Percentiles rank a stretch among this genome's conserved stretches.
Conservation (phyloP, 1,284 basidiomycete species). For the Irpex sp. region DNA sequence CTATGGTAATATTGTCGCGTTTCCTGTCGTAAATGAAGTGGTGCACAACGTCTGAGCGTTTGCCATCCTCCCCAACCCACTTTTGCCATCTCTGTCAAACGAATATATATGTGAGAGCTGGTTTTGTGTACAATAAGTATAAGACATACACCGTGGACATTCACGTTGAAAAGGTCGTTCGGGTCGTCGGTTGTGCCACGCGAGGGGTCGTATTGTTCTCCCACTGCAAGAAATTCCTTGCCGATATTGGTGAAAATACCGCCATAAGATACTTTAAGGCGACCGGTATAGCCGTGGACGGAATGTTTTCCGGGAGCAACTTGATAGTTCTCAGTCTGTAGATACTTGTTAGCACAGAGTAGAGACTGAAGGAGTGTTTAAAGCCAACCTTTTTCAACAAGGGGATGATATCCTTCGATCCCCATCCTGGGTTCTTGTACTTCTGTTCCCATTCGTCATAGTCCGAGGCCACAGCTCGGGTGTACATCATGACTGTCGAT, state of each 20-base stretch:
- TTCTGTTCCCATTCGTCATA: constrained; percentile 48
- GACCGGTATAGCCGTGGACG: constrained; percentile 16
- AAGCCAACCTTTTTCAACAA: constrained; percentile 13
- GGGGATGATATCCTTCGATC: constrained; percentile 43
- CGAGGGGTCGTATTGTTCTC: constrained; percentile 9
- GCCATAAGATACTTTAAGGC: constrained; percentile 19
- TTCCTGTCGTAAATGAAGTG: constrained; percentile 27
- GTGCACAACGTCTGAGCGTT: constrained; percentile 53
- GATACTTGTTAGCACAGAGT: neutral
- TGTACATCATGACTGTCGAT: constrained; percentile 32
- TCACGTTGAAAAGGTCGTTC: constrained; percentile 15
- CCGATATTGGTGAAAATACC: constrained; percentile 12
- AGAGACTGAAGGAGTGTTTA: neutral
- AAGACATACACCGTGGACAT: constrained; percentile 15
- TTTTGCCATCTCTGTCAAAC: constrained; percentile 4
- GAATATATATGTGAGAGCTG: neutral
- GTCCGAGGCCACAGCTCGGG: constrained; percentile 46
- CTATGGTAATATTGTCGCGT: constrained; percentile 8
- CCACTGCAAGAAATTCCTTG: constrained; percentile 16
- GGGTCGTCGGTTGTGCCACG: constrained; percentile 12
- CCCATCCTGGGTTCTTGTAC: constrained; percentile 47
- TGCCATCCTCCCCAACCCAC: constrained; percentile 30
- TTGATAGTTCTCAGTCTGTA: constrained; percentile 5
- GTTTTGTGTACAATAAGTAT: neutral
- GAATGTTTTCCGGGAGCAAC: constrained; percentile 9